These are phyloP conservation scores for Dactylorhiza incarnata DNA, from an alignment of 106 monocot genomes.

Conservation along the genomic window DNA sequence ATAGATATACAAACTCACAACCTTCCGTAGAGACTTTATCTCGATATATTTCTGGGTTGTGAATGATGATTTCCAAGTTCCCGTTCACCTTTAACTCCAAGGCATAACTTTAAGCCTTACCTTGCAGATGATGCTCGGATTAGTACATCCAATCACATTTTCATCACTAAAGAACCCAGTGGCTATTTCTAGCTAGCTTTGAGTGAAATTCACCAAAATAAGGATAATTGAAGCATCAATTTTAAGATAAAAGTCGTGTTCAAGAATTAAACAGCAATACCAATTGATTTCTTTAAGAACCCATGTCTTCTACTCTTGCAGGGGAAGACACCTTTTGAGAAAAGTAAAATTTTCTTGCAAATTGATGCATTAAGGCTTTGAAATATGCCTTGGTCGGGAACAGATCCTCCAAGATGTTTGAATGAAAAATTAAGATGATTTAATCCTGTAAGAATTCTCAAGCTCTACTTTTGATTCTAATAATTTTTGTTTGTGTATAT, in stretches of 20 bases:
- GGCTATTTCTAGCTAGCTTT: constrained; percentile 37
- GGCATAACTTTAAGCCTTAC: constrained; percentile 30
- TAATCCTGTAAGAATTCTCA: constrained; percentile 45
- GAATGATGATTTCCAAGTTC: too few species aligned
- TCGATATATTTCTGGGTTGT: too few species aligned
- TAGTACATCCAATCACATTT: constrained; percentile 68
- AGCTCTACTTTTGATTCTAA: neutral
- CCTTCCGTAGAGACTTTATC: too few species aligned
- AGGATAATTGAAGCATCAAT: constrained; percentile 13
- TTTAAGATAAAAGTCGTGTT: neutral
- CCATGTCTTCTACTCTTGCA: constrained; percentile 20
- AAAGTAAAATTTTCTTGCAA: too few species aligned
- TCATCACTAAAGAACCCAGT: constrained; percentile 51
- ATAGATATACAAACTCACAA: too few species aligned
- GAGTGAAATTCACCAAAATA: constrained; percentile 54
- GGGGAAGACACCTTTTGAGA: constrained; percentile 34
- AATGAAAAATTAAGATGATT: constrained; percentile 60
- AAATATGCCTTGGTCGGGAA: constrained; percentile 52
- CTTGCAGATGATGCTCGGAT: constrained; percentile 73
- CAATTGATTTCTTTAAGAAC: constrained; percentile 35
- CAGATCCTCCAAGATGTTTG: constrained; percentile 57
- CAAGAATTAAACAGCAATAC: constrained; percentile 13
- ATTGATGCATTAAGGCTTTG: too few species aligned
- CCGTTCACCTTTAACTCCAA: too few species aligned
- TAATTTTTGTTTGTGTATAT: too few species aligned